Conservation (phyloP, 306 rosid species). For the Trichosanthes cucumerina region DNA sequence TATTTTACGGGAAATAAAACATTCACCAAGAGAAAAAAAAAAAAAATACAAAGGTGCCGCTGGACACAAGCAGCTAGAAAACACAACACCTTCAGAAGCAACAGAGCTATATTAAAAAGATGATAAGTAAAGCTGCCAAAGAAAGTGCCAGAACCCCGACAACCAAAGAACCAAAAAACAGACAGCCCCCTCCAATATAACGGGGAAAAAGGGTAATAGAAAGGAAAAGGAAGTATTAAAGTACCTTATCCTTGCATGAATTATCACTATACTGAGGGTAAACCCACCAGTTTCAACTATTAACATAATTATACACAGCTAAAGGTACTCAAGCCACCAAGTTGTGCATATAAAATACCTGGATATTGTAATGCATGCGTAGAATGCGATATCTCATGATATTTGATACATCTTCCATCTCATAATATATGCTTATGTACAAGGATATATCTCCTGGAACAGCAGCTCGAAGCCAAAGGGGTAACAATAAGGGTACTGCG, state of each 20-base stretch:
- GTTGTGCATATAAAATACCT: slow-evolving; percentile 33
- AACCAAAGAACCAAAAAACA: not conserved
- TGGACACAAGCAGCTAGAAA: not conserved
- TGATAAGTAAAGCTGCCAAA: not conserved
- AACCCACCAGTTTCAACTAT: not conserved
- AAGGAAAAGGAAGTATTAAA: not conserved
- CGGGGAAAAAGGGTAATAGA: not conserved
- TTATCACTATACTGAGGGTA: not conserved
- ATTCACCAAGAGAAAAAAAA: not conserved
- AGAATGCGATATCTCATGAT: slow-evolving; percentile 73
- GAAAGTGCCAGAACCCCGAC: not conserved
- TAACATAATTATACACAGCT: not conserved
- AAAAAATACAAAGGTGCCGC: not conserved
- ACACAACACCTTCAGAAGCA: not conserved
- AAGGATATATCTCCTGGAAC: slow-evolving; percentile 74
- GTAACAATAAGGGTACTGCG: slow-evolving; percentile 65
- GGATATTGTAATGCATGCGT: slow-evolving; percentile 73
- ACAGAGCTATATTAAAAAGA: not conserved
- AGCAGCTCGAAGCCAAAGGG: slow-evolving; percentile 98
- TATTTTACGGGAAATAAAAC: not conserved
- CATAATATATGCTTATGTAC: slow-evolving; percentile 75
- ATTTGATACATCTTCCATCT: slow-evolving; percentile 61
- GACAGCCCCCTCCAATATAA: not conserved
- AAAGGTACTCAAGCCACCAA: not conserved
- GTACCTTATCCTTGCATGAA: not conserved